A percentile compares a stretch with the other conserved stretches of the same genome.
Evolutionary conservation across 1,284 basidiomycete genomes (phyloP).

Genomic region (Amylostereum chailletii): DNA sequence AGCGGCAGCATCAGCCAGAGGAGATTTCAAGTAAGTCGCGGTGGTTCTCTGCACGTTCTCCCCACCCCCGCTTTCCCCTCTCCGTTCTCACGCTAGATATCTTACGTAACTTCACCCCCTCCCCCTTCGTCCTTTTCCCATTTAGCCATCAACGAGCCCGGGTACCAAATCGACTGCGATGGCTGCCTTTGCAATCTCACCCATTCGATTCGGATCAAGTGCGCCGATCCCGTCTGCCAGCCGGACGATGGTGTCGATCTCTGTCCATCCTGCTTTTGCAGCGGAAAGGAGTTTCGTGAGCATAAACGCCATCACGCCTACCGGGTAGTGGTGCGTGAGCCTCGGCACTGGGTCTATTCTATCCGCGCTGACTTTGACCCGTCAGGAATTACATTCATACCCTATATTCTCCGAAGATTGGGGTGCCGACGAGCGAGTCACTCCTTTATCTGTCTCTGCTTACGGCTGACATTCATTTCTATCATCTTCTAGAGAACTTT

Average conservation of each 20-base stretch:
- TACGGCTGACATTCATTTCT: neutral
- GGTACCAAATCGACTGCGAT: conserved; percentile 71
- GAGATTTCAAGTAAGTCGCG: conserved; percentile 59
- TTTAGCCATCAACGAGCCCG: conserved; percentile 68
- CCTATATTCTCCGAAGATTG: conserved; percentile 94
- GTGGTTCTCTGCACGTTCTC: conserved; percentile 16
- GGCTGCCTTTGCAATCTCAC: conserved; percentile 69
- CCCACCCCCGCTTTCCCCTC: conserved; percentile 16
- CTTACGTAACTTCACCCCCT: conserved; percentile 26
- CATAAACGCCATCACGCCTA: conserved; percentile 91
- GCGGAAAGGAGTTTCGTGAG: conserved; percentile 81
- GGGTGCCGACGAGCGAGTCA: conserved; percentile 90
- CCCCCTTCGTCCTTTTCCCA: conserved; percentile 7
- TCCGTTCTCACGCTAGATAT: conserved; percentile 28
- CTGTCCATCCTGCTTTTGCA: conserved; percentile 86
- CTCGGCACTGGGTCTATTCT: neutral
- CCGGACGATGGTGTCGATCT: conserved; percentile 76
- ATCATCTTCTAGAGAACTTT: conserved; percentile 60
- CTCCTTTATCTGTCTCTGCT: conserved; percentile 1
- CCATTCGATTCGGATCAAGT: conserved; percentile 88
- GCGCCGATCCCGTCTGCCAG: conserved; percentile 74
- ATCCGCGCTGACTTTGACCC: conserved; percentile 1
- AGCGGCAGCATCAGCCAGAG: conserved; percentile 62
- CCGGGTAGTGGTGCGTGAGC: conserved; percentile 73
- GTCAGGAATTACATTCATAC: conserved; percentile 88